phyloP scores from a whole-genome alignment of 2,329 filamentous ascomycete genomes.

The Bimuria novae-zelandiae region DNA sequence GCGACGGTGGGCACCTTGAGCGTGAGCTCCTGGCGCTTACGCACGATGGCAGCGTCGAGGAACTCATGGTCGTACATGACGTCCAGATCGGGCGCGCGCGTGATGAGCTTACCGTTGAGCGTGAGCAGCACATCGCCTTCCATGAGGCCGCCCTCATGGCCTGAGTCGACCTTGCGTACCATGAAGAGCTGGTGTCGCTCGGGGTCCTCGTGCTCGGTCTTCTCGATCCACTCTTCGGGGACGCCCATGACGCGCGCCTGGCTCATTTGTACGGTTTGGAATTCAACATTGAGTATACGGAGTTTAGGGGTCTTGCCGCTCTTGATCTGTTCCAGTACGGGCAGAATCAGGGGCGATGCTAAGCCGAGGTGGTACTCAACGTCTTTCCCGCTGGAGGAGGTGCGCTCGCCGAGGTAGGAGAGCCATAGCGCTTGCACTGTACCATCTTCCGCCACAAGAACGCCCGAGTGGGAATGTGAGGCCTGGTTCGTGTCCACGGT shows the following conservation, averaged over 20 bases:
- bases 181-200: conserved; percentile 97
- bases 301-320: conserved; percentile 77
- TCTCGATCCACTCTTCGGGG: conserved; percentile 91
- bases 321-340: conserved; percentile 86
- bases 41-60: conserved; percentile 83
- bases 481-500: conserved; percentile 94
- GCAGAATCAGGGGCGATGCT: conserved; percentile 83
- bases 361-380: conserved; percentile 96
- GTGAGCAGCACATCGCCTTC: conserved; percentile 94
- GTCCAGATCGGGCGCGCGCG: conserved; percentile 88
- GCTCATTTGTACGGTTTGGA: conserved; percentile 93
- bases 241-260: conserved; percentile 98
- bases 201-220: conserved; percentile 85
- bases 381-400: conserved; percentile 77
- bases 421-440: conserved; percentile 96
- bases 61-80: conserved; percentile 91
- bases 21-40: conserved; percentile 77
- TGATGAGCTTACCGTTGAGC: conserved; percentile 89
- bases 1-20: conserved; percentile 83
- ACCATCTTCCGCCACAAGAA: conserved; percentile 85
- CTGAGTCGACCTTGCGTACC: conserved; percentile 85
- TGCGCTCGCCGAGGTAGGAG: conserved; percentile 92
- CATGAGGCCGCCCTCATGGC: conserved; percentile 66
- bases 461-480: conserved; percentile 90
- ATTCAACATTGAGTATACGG: conserved; percentile 91